phyloP scores from a whole-genome alignment of 2,329 filamentous ascomycete genomes.

The Clonostachys solani region DNA sequence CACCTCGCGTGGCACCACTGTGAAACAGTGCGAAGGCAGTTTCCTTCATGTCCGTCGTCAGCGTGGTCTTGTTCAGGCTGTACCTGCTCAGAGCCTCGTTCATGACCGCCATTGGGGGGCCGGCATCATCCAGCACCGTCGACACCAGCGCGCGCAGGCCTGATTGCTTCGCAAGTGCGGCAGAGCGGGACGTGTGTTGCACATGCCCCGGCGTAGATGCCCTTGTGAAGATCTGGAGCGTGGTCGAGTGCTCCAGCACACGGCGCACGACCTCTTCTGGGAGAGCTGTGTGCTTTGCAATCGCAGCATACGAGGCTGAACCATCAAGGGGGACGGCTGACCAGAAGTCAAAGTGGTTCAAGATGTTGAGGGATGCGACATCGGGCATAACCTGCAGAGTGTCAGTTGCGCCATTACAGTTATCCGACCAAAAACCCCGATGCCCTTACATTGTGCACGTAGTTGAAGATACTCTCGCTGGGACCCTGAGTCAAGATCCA shows the following conservation, averaged over 20 bases:
- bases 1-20: slow-evolving; percentile 11
- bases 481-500: slow-evolving; percentile 40
- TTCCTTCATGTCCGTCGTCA: slow-evolving; percentile 25
- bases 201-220: slow-evolving; percentile 17
- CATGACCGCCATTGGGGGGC: slow-evolving; percentile 27
- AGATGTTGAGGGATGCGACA: slow-evolving; percentile 34
- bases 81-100: slow-evolving; percentile 23
- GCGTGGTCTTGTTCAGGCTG: slow-evolving; percentile 17
- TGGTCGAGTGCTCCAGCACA: slow-evolving; percentile 29
- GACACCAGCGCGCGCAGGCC: slow-evolving; percentile 28
- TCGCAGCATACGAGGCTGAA: slow-evolving; percentile 33
- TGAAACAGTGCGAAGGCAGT: slow-evolving; percentile 30
- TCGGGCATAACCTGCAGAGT: slow-evolving; percentile 33
- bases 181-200: slow-evolving; percentile 29
- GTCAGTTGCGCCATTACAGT: not conserved
- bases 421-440: not conserved
- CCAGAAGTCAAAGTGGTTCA: slow-evolving; percentile 51
- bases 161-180: slow-evolving; percentile 22
- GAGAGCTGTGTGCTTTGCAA: slow-evolving; percentile 27
- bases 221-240: slow-evolving; percentile 29
- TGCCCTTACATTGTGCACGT: slow-evolving; percentile 27
- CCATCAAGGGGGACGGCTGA: slow-evolving; percentile 41
- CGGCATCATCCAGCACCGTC: slow-evolving; percentile 28
- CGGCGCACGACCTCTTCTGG: slow-evolving; percentile 30
- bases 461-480: slow-evolving; percentile 44